phyloP scores from a whole-genome alignment of 257 asterid species.

The Solanum rostratum region DNA sequence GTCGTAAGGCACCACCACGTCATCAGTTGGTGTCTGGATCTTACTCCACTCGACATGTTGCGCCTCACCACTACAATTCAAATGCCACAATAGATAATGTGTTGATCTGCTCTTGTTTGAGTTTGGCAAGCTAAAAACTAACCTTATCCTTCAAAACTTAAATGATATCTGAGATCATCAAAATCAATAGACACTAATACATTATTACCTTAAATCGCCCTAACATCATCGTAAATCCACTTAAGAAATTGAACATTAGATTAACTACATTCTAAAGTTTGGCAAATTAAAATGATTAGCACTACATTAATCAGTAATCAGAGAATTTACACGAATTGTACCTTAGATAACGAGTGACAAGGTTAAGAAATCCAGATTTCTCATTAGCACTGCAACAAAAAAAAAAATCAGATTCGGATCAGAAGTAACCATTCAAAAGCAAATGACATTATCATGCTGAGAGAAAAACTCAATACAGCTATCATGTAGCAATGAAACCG shows the following conservation, averaged over 20 bases:
- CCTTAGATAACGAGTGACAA: conserved; percentile 88
- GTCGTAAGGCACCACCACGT: conserved; percentile 75
- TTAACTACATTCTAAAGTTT: neutral
- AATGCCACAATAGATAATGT: neutral
- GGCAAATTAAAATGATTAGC: neutral
- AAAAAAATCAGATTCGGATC: neutral
- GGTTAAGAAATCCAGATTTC: conserved; percentile 72
- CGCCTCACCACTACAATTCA: conserved; percentile 28
- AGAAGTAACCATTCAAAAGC: neutral
- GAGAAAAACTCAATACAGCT: neutral
- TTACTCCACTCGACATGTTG: conserved; percentile 36
- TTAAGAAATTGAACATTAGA: neutral
- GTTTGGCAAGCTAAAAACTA: neutral
- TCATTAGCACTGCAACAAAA: conserved; percentile 61
- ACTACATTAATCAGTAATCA: neutral
- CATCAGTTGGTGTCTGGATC: conserved; percentile 40
- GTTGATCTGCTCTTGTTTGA: neutral
- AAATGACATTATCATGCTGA: no score
- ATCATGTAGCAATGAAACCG: neutral
- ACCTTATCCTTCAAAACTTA: neutral
- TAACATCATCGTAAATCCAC: neutral
- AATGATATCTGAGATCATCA: neutral
- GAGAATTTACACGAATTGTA: conserved; percentile 1
- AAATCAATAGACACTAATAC: neutral
- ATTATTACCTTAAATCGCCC: neutral